Evolutionary conservation across 1,284 basidiomycete species (phyloP).

Genomic region (Trametes versicolor): DNA sequence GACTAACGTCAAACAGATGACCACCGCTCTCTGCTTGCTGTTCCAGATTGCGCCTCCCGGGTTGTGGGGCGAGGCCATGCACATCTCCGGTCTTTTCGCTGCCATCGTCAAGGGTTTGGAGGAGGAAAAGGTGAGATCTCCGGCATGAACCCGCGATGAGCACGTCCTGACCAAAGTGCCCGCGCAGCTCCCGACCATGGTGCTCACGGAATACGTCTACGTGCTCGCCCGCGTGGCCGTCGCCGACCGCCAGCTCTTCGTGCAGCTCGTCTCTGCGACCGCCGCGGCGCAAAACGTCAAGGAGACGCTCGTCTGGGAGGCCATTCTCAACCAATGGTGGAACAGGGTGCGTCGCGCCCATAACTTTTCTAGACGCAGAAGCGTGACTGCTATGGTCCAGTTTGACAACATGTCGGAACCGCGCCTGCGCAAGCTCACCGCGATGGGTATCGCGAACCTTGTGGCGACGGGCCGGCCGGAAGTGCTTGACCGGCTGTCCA

Average conservation of each 20-base stretch:
- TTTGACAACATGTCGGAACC: slow-evolving; percentile 89
- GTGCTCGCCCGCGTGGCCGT: slow-evolving; percentile 76
- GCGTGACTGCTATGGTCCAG: slow-evolving; percentile 48
- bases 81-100: slow-evolving; percentile 75
- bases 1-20: slow-evolving; percentile 67
- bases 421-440: slow-evolving; percentile 75
- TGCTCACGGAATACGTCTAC: slow-evolving; percentile 73
- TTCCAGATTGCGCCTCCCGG: slow-evolving; percentile 68
- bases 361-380: neutral
- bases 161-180: neutral
- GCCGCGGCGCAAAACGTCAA: slow-evolving; percentile 55
- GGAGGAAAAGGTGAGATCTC: slow-evolving; percentile 65
- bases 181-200: slow-evolving; percentile 57
- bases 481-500: slow-evolving; percentile 73
- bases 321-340: slow-evolving; percentile 83
- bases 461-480: slow-evolving; percentile 75
- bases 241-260: slow-evolving; percentile 69
- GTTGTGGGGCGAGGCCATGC: slow-evolving; percentile 76
- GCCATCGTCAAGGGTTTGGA: slow-evolving; percentile 64
- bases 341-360: slow-evolving; percentile 60
- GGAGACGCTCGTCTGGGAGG: slow-evolving; percentile 69
- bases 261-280: slow-evolving; percentile 71
- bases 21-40: slow-evolving; percentile 63
- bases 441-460: slow-evolving; percentile 78
- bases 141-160: too few species aligned